Evolutionary conservation across 148 eudicot species (phyloP).

Genomic region (Camellia granthamiana): DNA sequence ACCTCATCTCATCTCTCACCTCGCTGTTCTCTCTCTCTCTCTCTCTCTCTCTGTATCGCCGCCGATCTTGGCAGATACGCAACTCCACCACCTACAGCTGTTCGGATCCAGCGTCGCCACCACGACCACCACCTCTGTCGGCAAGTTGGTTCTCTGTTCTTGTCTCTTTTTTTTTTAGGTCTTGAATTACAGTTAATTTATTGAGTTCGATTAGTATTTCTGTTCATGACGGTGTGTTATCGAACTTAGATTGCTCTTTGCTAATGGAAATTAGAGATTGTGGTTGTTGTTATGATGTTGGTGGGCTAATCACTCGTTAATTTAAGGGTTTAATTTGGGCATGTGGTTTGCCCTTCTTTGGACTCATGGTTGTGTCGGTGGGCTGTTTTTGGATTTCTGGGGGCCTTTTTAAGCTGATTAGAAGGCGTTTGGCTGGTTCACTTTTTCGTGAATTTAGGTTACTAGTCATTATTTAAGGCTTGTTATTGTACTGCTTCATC

Average conservation of each 20-base stretch:
- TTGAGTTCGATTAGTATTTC: background rate
- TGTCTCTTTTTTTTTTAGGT: background rate
- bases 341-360: constrained; percentile 36
- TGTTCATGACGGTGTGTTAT: background rate
- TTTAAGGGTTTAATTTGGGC: constrained; percentile 25
- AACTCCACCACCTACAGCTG: background rate
- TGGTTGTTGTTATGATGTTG: background rate
- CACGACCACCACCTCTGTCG: constrained; percentile 1
- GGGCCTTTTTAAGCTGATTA: constrained; percentile 26
- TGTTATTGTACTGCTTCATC: background rate
- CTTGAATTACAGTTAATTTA: background rate
- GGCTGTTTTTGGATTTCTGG: constrained; percentile 35
- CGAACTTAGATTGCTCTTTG: background rate
- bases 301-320: constrained; percentile 25
- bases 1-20: background rate
- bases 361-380: constrained; percentile 30
- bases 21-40: background rate
- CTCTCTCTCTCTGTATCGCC: background rate
- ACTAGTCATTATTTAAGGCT: background rate
- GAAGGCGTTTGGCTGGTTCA: constrained; percentile 9
- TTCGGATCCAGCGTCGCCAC: background rate
- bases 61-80: constrained; percentile 5
- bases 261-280: background rate
- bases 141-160: constrained; percentile 16
- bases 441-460: constrained; percentile 4